Conservation (phyloP, 73 alveolate species). For the Blepharisma japonicum region DNA sequence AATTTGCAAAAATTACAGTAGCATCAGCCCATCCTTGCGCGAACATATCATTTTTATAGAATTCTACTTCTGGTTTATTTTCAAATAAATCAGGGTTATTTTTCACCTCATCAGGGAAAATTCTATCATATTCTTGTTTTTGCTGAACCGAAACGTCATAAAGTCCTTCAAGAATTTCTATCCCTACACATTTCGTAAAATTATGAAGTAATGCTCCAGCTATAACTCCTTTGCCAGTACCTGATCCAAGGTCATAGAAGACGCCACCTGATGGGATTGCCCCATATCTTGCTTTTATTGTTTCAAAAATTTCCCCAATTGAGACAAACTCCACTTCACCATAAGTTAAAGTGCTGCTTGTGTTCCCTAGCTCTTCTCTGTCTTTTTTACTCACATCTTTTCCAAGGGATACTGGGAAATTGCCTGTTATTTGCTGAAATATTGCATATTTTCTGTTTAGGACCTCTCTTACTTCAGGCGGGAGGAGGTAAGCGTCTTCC, state of each 20-base stretch:
- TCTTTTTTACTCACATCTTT: slow-evolving; percentile 7
- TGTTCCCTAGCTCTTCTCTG: neutral
- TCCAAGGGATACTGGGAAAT: slow-evolving; percentile 12
- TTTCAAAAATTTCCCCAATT: slow-evolving; percentile 27
- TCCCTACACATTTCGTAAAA: slow-evolving; percentile 77
- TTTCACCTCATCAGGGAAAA: neutral
- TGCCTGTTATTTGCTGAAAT: neutral
- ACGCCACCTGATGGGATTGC: slow-evolving; percentile 60
- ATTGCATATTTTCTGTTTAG: neutral
- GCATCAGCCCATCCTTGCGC: slow-evolving; percentile 80
- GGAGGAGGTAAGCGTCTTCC: slow-evolving; percentile 4
- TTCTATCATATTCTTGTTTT: neutral
- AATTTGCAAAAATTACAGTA: slow-evolving; percentile 74
- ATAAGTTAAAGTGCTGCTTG: neutral
- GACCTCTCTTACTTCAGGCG: neutral
- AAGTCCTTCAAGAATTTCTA: slow-evolving; percentile 69
- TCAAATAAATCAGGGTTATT: neutral
- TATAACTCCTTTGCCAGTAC: slow-evolving; percentile 85
- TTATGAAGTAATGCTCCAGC: slow-evolving; percentile 76
- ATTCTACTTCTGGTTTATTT: slow-evolving; percentile 49
- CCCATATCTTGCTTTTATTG: slow-evolving; percentile 24
- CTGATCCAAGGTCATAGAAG: slow-evolving; percentile 91
- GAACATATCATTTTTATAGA: slow-evolving; percentile 50
- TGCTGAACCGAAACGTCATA: slow-evolving; percentile 22
- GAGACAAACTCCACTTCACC: slow-evolving; percentile 32